phyloP scores from a whole-genome alignment of 495 filamentous ascomycete species.

The Penicillium chermesinum region DNA sequence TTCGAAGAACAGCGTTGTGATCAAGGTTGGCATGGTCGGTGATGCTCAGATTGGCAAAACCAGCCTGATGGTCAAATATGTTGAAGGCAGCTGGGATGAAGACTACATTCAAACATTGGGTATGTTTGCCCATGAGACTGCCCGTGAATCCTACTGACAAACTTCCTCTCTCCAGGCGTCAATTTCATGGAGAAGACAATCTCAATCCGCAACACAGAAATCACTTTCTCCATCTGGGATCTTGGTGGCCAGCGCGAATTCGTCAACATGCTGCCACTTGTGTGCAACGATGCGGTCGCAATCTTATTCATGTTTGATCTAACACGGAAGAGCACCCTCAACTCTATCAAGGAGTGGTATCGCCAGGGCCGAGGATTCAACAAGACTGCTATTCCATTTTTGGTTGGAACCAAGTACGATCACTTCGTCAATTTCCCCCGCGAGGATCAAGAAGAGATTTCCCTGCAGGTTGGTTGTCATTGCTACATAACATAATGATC shows the following conservation, averaged over 20 bases:
- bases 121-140: slow-evolving; percentile 22
- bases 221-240: slow-evolving; percentile 99
- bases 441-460: slow-evolving; percentile 97
- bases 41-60: slow-evolving; percentile 99
- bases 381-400: slow-evolving; percentile 96
- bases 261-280: slow-evolving; percentile 97
- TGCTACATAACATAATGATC: slow-evolving; percentile 2
- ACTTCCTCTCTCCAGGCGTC: slow-evolving; percentile 51
- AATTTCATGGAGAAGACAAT: slow-evolving; percentile 99
- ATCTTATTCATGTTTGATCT: slow-evolving; percentile 99
- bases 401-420: slow-evolving; percentile 97
- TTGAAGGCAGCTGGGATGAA: slow-evolving; percentile 98
- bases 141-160: not conserved
- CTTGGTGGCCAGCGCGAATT: slow-evolving; percentile 96
- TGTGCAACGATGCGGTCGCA: slow-evolving; percentile 97
- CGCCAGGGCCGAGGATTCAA: slow-evolving; percentile 96
- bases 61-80: slow-evolving; percentile 98
- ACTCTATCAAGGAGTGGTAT: slow-evolving; percentile 99
- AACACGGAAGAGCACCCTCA: slow-evolving; percentile 94
- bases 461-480: slow-evolving; percentile 64
- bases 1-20: slow-evolving; percentile 83
- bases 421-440: slow-evolving; percentile 97
- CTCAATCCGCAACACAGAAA: slow-evolving; percentile 98
- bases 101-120: slow-evolving; percentile 98
- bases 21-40: slow-evolving; percentile 99